Evolutionary conservation across 2,329 filamentous ascomycete genomes (phyloP), one percentile per base, ranked within the genome.

Genomic region (Tricladium varicosporioides): DNA sequence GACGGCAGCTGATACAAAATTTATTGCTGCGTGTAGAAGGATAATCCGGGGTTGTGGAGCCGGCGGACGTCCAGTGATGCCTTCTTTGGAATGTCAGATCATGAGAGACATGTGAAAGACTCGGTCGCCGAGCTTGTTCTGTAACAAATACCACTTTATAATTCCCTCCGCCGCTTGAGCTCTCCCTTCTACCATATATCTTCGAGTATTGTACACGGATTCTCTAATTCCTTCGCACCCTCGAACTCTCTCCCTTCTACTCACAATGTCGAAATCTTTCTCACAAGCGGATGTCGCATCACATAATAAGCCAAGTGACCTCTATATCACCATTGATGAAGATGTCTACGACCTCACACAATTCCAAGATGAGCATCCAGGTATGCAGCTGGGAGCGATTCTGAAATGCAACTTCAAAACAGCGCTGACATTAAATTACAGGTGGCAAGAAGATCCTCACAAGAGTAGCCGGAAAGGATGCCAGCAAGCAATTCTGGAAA

Each of bases 331-430:
- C 63, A 86, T 97, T 65, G 93, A 97, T 65, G 89, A 92, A 68
- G 93, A 97, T 74, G 93, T 97, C 65, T 97, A 96, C 75, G 93
- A 99, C 71, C 73, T 97, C 68, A 96, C 92, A 67, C 92, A 86
- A 70, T 93, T 93, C 73, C 88, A 91, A 72, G 87, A 92, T 59
- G 88, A 92, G 64, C 89, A 93, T 73, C 90, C 89, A 72, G 91
- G 91, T 83, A 78, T 77, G 76, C 18, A 5, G 22, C 22, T 27
- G 4, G 22, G 22, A 27, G 22, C 22, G 22, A 27, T 27, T 27
- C 22, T 27, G 22, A 27, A 27, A 27, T 27, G 22, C 22, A 7
- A 3, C 22, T 27, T 27, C 22, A 27, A 27, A 27, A 4, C 22
- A 27, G 22, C 22, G 32, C 22, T 16, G 8, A 42, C 14, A 5